Evolutionary conservation across 768 basidiomycete species (phyloP).

Genomic region (Termitomyces sp.): DNA sequence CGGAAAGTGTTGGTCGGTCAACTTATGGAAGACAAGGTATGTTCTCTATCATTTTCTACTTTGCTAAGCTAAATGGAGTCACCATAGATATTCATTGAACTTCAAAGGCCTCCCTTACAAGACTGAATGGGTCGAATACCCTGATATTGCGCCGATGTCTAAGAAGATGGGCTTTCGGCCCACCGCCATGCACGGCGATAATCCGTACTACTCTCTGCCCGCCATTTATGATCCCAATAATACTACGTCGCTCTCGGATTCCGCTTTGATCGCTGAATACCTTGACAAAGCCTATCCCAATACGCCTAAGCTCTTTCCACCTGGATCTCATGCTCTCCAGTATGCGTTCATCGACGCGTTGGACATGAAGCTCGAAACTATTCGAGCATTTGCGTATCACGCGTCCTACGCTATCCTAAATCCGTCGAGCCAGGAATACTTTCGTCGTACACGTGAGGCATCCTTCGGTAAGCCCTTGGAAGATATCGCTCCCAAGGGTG

Average conservation of each 20-base stretch:
- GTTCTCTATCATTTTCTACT: background rate
- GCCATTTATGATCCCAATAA: slow-evolving; percentile 38
- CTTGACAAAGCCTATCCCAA: slow-evolving; percentile 41
- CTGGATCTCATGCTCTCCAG: slow-evolving; percentile 19
- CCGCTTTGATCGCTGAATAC: slow-evolving; percentile 41
- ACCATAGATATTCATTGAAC: slow-evolving; percentile 25
- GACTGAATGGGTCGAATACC: slow-evolving; percentile 42
- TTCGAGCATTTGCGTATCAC: slow-evolving; percentile 21
- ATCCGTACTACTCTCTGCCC: slow-evolving; percentile 36
- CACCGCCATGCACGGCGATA: slow-evolving; percentile 29
- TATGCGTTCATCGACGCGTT: slow-evolving; percentile 18
- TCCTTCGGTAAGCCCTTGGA: slow-evolving; percentile 34
- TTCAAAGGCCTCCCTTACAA: slow-evolving; percentile 32
- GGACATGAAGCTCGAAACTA: slow-evolving; percentile 6
- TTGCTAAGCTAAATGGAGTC: background rate
- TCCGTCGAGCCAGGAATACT: slow-evolving; percentile 34
- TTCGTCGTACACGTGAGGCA: slow-evolving; percentile 31
- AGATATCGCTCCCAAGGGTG: slow-evolving; percentile 28
- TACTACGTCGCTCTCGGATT: slow-evolving; percentile 33
- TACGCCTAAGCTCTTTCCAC: slow-evolving; percentile 23
- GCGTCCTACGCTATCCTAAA: slow-evolving; percentile 24
- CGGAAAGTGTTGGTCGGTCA: slow-evolving; percentile 34
- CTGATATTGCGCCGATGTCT: slow-evolving; percentile 34
- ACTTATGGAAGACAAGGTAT: slow-evolving; percentile 36
- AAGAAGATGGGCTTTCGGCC: slow-evolving; percentile 30